Percentiles rank a stretch among this genome's conserved stretches.
phyloP scores from a whole-genome alignment of 2,329 filamentous ascomycete species.

The Phialophora macrospora region DNA sequence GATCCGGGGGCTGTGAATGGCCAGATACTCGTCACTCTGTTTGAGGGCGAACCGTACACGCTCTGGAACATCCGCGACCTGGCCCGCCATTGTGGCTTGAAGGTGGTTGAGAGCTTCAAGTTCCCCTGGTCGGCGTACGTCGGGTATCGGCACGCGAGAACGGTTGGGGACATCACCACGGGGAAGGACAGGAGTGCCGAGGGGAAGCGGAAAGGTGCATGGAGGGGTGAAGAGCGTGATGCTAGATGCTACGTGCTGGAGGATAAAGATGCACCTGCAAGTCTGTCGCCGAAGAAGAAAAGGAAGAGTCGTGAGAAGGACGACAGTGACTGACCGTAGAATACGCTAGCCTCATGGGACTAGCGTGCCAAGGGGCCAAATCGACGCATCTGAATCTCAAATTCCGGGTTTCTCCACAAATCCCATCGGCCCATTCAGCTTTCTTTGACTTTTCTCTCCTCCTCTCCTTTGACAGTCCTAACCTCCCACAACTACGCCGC shows the following conservation, averaged over 20 bases:
- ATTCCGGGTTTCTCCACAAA: background rate
- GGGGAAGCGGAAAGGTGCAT: conserved; percentile 47
- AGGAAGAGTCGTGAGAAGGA: conserved; percentile 44
- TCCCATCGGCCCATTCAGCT: background rate
- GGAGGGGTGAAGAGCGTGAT: conserved; percentile 55
- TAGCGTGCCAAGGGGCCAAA: background rate
- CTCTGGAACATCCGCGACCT: conserved; percentile 94
- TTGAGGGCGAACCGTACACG: conserved; percentile 92
- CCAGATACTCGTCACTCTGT: conserved; percentile 79
- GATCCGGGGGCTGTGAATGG: conserved; percentile 43
- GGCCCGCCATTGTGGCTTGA: conserved; percentile 67
- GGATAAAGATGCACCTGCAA: conserved; percentile 43
- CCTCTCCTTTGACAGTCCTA: background rate
- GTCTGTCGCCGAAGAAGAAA: conserved; percentile 41
- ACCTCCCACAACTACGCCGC: background rate
- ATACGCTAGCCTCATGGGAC: background rate
- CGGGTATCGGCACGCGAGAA: conserved; percentile 55
- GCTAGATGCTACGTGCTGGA: conserved; percentile 55
- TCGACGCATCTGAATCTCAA: background rate
- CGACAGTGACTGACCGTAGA: conserved; percentile 40
- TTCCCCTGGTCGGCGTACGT: conserved; percentile 56
- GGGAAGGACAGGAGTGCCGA: conserved; percentile 40
- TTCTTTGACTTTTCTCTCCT: background rate
- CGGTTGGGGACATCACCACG: conserved; percentile 52
- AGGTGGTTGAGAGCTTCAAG: conserved; percentile 53